Base-by-base conservation (phyloP, 2,329 filamentous ascomycete genomes). In the Xylaria sp. region DNA sequence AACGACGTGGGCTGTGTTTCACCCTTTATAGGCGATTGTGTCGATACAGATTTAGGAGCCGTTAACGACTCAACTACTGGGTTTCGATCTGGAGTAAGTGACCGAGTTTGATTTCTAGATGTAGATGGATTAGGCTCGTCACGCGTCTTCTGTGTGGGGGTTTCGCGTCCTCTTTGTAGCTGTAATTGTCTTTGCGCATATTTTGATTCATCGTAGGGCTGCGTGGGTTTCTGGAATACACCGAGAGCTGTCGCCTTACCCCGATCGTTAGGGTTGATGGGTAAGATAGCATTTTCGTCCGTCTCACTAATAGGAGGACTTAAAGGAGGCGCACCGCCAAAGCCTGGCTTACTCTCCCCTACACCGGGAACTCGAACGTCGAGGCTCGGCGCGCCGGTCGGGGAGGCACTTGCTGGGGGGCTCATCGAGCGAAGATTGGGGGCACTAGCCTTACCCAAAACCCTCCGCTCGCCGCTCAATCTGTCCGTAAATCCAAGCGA, bases 131-230 rank as follows among this genome's bases (percentile, higher is more conserved):
- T 79, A 0, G 81, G 82, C 23, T 83, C 83, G 3, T 81, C 70
- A 10, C 81, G 79, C 65, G 72, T 72, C 7, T 77, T 77, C 33
- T 76, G 76, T 0, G 79, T 80, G 0, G 89, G 85, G 0, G 86
- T 86, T 58, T 90, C 89, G 25, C 89, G 85, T 27, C 88, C 90
- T 70, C 90, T 86, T 65, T 94, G 90, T 74, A 97, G 85, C 73
- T 93, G 90, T 48, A 91, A 79, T 71, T 96, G 90, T 44, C 92
- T 87, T 72, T 96, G 90, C 4, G 91, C 85, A 70, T 92, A 97
- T 71, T 92, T 90, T 19, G 89, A 87, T 71, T 97, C 93, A 70
- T 96, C 92, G 68, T 95, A 97, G 7, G 87, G 85, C 52, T 89
- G 85, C 1, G 80, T 78, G 1, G 93, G 91, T 72, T 92, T 92